Conservation (phyloP, 495 filamentous ascomycete genomes). For the Neurospora terricola region DNA sequence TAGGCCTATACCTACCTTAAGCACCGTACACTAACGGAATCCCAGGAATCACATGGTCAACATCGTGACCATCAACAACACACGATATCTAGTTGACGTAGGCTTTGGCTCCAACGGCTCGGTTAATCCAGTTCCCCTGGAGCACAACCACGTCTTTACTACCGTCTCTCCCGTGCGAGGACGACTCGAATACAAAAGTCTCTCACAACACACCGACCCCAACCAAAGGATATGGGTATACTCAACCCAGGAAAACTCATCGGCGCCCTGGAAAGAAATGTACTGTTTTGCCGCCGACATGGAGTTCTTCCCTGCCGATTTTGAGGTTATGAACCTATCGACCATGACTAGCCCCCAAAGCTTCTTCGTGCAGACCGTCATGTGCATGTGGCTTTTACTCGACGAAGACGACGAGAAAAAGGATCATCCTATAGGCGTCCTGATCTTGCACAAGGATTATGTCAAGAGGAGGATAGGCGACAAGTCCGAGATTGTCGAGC, state of each 20-base stretch:
- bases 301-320: constrained; percentile 36
- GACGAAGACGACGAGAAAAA: constrained; percentile 10
- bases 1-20: neutral
- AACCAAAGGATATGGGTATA: constrained; percentile 34
- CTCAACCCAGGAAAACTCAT: constrained; percentile 15
- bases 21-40: neutral
- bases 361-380: constrained; percentile 33
- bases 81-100: constrained; percentile 56
- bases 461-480: constrained; percentile 49
- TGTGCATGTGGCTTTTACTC: constrained; percentile 32
- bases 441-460: constrained; percentile 46
- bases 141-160: constrained; percentile 4
- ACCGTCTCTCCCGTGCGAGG: constrained; percentile 4
- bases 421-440: constrained; percentile 8
- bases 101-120: constrained; percentile 50
- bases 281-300: constrained; percentile 31
- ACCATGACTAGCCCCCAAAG: constrained; percentile 27
- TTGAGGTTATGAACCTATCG: constrained; percentile 52
- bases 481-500: constrained; percentile 36
- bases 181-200: constrained; percentile 15
- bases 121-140: constrained; percentile 22
- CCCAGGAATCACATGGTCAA: constrained; percentile 60
- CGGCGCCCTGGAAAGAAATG: constrained; percentile 23
- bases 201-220: constrained; percentile 19
- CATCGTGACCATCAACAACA: constrained; percentile 45